Base-by-base conservation (phyloP, 2,329 filamentous ascomycete species). In the Neonectria ditissima region DNA sequence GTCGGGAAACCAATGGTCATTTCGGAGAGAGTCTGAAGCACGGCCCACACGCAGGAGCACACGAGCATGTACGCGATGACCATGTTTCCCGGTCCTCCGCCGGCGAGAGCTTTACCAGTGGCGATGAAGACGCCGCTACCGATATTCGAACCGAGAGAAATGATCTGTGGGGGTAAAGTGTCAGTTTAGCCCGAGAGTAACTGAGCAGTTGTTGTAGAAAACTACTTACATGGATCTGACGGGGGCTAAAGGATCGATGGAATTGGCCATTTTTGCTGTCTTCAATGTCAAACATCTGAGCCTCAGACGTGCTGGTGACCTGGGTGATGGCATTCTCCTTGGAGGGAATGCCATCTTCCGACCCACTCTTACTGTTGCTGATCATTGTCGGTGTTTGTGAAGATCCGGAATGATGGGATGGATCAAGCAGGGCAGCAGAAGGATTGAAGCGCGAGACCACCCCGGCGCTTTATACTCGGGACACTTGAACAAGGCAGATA, bases 161-260 rank as follows among this genome's bases (percentile, higher is more conserved):
- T 63, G 28, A 63, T 63, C 50, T 63, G 26, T 5, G 10, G 41
- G 5, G 3, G 18, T 4, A 24, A 2, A 6, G 13, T 13, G 43
- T 22, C 7, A 14, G 10, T 10, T 45, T 24, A 45, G 43, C 11
- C 14, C 18, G 9, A 45, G 66, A n/a, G n/a, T n/a, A n/a, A n/a
- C n/a, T n/a, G n/a, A n/a, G n/a, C n/a, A n/a, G n/a, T n/a, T n/a
- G n/a, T n/a, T n/a, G n/a, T n/a, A n/a, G n/a, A n/a, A n/a, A n/a
- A n/a, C n/a, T n/a, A n/a, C n/a, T n/a, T 28, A 28, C 69, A 24
- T 71, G 68, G 5, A 71, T 65, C 58, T 71, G 68, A 5, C 63
- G 58, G 11, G 65, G 65, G 5, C 61, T 65, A 13, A 71, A 71
- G 16, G 59, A 70, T n/a, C 69, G 61, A 30, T 70, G 69, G 18